Evolutionary conservation across 2,329 filamentous ascomycete species (phyloP).

Genomic region (Penicillium decumbens): DNA sequence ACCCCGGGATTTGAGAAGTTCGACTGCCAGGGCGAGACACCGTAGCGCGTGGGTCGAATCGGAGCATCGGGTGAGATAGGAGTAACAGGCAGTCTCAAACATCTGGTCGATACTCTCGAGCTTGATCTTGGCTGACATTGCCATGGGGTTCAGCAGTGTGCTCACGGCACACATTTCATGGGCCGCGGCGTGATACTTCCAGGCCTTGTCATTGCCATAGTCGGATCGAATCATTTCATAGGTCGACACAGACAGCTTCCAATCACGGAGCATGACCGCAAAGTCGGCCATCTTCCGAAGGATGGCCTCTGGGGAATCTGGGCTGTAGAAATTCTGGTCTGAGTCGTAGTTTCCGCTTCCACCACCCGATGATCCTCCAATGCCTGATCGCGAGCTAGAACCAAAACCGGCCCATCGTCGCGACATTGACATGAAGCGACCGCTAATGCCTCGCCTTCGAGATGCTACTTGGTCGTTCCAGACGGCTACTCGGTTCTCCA

Average conservation of each 20-base stretch:
- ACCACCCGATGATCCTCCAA: slow-evolving; percentile 44
- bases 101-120: slow-evolving; percentile 78
- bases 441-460: slow-evolving; percentile 77
- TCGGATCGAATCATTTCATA: slow-evolving; percentile 87
- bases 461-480: slow-evolving; percentile 99
- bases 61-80: slow-evolving; percentile 79
- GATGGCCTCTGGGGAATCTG: slow-evolving; percentile 79
- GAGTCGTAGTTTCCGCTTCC: slow-evolving; percentile 67
- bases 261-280: slow-evolving; percentile 94
- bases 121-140: slow-evolving; percentile 68
- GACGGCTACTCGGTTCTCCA: slow-evolving; percentile 84
- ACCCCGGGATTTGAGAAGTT: slow-evolving; percentile 76
- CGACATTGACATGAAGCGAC: slow-evolving; percentile 89
- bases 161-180: slow-evolving; percentile 93
- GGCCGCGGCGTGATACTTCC: slow-evolving; percentile 87
- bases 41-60: slow-evolving; percentile 76
- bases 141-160: slow-evolving; percentile 70
- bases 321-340: slow-evolving; percentile 72
- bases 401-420: slow-evolving; percentile 86
- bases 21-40: slow-evolving; percentile 68
- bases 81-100: slow-evolving; percentile 87
- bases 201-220: slow-evolving; percentile 92
- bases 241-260: slow-evolving; percentile 83
- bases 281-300: slow-evolving; percentile 94
- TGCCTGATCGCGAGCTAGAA: slow-evolving; percentile 56